Evolutionary conservation across 371 early-diverging fungal genomes (phyloP).

Genomic region (Scutellospora calospora): DNA sequence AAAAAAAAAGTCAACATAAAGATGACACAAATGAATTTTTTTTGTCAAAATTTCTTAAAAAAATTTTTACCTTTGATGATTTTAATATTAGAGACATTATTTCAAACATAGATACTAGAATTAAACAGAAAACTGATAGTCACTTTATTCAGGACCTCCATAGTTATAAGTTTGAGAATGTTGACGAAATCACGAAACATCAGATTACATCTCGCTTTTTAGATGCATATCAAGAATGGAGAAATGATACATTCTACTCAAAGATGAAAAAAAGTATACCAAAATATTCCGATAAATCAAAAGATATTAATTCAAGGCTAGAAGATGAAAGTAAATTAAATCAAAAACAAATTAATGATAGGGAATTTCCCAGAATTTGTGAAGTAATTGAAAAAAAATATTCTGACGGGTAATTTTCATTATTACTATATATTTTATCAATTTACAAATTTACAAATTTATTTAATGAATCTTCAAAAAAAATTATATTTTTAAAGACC

Average conservation of each 20-base stretch:
- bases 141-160: neutral
- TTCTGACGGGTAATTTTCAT: neutral
- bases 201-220: neutral
- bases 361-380: slow-evolving; percentile 3
- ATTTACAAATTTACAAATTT: neutral
- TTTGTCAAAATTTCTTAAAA: neutral
- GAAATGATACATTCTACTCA: neutral
- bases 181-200: neutral
- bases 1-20: too few species aligned
- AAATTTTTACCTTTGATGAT: neutral
- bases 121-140: neutral
- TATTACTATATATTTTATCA: neutral
- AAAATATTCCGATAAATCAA: neutral
- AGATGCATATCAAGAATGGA: slow-evolving; percentile 12
- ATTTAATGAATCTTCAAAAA: too few species aligned
- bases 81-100: neutral
- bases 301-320: neutral
- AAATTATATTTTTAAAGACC: neutral
- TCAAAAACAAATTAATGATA: neutral
- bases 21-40: neutral
- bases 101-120: neutral
- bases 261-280: neutral
- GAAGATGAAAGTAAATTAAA: too few species aligned
- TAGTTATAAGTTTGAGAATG: neutral
- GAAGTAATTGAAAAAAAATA: neutral